A percentile compares a stretch with the other conserved stretches of the same genome.
phyloP scores from a whole-genome alignment of 2,329 filamentous ascomycete genomes.

The Parastagonospora avenae region DNA sequence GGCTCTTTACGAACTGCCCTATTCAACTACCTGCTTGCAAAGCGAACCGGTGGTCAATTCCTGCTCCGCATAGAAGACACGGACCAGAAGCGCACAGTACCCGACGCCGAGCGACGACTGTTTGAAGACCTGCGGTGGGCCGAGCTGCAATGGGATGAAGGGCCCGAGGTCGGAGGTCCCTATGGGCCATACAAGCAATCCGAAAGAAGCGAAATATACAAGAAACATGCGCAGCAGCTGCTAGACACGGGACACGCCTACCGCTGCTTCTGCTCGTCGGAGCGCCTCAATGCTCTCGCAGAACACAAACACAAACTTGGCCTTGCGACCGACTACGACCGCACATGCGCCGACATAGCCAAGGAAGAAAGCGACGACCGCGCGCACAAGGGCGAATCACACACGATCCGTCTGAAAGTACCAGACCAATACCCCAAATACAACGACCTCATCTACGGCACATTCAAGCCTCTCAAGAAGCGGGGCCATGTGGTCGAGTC shows the following conservation, averaged over 20 bases:
- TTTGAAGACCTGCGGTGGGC: constrained; percentile 86
- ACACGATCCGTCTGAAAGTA: constrained; percentile 77
- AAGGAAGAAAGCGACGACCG: constrained; percentile 71
- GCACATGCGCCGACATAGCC: constrained; percentile 73
- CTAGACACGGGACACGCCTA: constrained; percentile 78
- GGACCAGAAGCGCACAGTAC: constrained; percentile 83
- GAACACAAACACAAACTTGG: constrained; percentile 65
- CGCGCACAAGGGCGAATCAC: constrained; percentile 69
- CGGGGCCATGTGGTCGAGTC: constrained; percentile 48
- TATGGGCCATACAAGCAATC: constrained; percentile 91
- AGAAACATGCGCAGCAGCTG: constrained; percentile 70
- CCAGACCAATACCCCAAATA: constrained; percentile 68
- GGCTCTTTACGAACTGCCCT: constrained; percentile 90
- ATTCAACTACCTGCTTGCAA: constrained; percentile 94
- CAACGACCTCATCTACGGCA: constrained; percentile 79
- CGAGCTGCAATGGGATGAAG: constrained; percentile 91
- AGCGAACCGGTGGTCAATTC: constrained; percentile 86
- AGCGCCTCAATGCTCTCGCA: constrained; percentile 71
- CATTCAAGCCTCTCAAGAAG: constrained; percentile 38
- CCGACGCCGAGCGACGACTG: constrained; percentile 77
- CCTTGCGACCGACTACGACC: constrained; percentile 67
- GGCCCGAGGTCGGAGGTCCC: constrained; percentile 78
- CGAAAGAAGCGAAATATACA: constrained; percentile 75
- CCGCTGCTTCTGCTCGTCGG: constrained; percentile 85
- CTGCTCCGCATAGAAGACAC: constrained; percentile 93